Conservation (phyloP, 2,329 filamentous ascomycete species). For the Beauveria rudraprayagi region DNA sequence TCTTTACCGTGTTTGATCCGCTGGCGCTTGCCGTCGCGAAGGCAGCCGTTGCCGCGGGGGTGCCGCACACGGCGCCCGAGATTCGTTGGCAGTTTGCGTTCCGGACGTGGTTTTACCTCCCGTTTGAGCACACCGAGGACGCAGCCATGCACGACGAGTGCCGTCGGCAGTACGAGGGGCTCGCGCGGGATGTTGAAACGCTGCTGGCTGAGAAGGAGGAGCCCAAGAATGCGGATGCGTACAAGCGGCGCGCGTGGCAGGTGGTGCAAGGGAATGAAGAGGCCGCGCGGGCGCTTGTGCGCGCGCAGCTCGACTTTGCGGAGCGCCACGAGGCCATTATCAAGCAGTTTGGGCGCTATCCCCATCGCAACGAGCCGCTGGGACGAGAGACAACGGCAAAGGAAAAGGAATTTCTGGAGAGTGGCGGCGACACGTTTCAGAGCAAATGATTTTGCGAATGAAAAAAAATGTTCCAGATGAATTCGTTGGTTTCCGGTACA, state of each 20-base stretch:
- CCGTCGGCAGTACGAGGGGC: conserved; percentile 22
- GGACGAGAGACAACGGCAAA: conserved; percentile 40
- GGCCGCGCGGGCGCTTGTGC: conserved; percentile 18
- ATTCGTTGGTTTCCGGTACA: too few relatives aligned
- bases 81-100: conserved; percentile 29
- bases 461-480: too few relatives aligned
- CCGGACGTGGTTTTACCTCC: conserved; percentile 51
- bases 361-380: conserved; percentile 46
- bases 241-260: conserved; percentile 20
- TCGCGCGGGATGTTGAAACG: conserved; percentile 26
- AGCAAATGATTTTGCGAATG: background rate
- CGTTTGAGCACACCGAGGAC: conserved; percentile 52
- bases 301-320: conserved; percentile 26
- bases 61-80: conserved; percentile 21
- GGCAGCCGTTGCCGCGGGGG: conserved; percentile 25
- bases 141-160: conserved; percentile 34
- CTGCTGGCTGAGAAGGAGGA: conserved; percentile 20
- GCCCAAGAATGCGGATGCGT: conserved; percentile 14
- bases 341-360: conserved; percentile 48
- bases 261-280: conserved; percentile 21
- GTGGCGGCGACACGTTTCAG: conserved; percentile 33
- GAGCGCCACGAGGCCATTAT: conserved; percentile 42
- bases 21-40: conserved; percentile 38
- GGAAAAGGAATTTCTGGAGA: conserved; percentile 42
- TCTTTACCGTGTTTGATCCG: conserved; percentile 50